A percentile compares a stretch with the other conserved stretches of the same genome.
phyloP scores from a whole-genome alignment of 2,329 filamentous ascomycete species.

The Fusarium pseudoanthophilum region DNA sequence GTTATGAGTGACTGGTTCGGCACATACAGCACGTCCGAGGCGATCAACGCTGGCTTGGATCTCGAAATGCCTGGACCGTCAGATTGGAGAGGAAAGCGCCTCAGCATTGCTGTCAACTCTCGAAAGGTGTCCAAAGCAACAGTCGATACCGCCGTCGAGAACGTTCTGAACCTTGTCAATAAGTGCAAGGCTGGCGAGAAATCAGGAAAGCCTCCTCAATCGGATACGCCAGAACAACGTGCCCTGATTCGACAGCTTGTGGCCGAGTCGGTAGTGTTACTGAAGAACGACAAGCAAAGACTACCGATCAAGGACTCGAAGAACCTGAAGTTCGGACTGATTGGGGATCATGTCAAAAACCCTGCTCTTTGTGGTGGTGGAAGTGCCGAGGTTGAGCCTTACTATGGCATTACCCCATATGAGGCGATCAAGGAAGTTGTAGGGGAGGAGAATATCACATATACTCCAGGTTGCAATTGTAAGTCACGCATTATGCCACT shows the following conservation, averaged over 20 bases:
- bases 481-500: accelerated
- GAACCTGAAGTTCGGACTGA: conserved; percentile 49
- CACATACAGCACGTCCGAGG: conserved; percentile 45
- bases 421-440: conserved; percentile 46
- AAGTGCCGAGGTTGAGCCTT: conserved; percentile 49
- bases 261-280: conserved; percentile 18
- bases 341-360: conserved; percentile 54
- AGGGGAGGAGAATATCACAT: conserved; percentile 29
- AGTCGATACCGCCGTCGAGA: conserved; percentile 44
- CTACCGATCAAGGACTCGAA: conserved; percentile 28
- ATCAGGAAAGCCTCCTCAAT: not conserved
- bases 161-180: conserved; percentile 31
- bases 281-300: conserved; percentile 13
- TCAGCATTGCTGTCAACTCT: conserved; percentile 43
- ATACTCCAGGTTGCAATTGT: conserved; percentile 39
- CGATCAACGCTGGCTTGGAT: conserved; percentile 43
- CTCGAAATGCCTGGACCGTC: conserved; percentile 52
- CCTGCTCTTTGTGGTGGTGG: conserved; percentile 50
- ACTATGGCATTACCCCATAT: conserved; percentile 48
- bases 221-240: conserved; percentile 23
- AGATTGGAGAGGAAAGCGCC: conserved; percentile 34
- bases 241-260: conserved; percentile 27
- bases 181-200: conserved; percentile 5
- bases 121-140: conserved; percentile 34
- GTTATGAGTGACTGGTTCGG: conserved; percentile 51